Evolutionary conservation across 352 stramenopile genomes (phyloP), one percentile per base, ranked within the genome.

Genomic region (Pythium folliculosum): DNA sequence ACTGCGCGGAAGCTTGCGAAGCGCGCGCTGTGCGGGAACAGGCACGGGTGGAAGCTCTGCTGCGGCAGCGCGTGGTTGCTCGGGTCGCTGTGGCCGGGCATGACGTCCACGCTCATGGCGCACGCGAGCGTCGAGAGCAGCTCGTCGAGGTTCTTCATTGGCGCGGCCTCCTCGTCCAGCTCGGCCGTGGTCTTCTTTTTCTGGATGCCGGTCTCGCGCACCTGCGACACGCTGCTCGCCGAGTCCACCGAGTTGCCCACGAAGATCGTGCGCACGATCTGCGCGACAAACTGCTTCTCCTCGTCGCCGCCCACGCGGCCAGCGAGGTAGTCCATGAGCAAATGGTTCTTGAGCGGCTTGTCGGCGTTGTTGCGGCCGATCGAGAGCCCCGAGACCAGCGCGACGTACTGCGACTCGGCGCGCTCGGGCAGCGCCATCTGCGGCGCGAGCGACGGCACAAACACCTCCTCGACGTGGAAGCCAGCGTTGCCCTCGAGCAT

Each of bases 11-110:
- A 88, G 0, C 78, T 86, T 48, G 84, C 74, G 70, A 96, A 98
- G 22, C 85, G 76, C 9, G 76, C 76, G 19, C 84, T 88, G 44
- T 89, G 77, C 17, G 91, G 96, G 51, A 99, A 89, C 10, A 99
- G 64, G 76, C 91, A 98, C 23, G 82, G 81, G 73, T 99, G 96
- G 35, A 99, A 84, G 16, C 95, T 96, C 72, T 98, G 90, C 77
- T 99, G 96, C 13, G 96, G 96, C 71, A 98, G 84, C 49, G 82
- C 78, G 60, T 90, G 88, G 69, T 91, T 93, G 67, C 82, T 96
- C 2, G 95, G 96, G 74, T 98, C 96, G 40, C 75, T 78, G 23
- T 75, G 70, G 27, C 94, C 93, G 1, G 95, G 95, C 76, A 98
- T 89, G 25, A 98, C 72, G 67, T 98, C 96, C 9, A 98, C 80